Conservation (phyloP, 2,329 filamentous ascomycete genomes). For the Ploettnerulaceae sp. region DNA sequence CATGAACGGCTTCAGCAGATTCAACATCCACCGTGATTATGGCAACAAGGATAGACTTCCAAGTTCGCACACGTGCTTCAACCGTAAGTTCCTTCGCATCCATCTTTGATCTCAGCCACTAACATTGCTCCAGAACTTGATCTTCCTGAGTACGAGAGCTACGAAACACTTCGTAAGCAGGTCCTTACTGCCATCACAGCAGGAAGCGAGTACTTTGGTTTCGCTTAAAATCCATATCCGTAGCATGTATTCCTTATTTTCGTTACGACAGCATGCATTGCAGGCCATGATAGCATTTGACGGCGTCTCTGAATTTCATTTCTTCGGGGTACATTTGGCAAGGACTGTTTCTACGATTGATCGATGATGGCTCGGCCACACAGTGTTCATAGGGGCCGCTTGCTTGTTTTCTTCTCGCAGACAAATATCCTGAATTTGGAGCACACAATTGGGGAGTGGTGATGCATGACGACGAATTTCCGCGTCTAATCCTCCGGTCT, state of each 20-base stretch:
- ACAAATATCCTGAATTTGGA: too few species aligned
- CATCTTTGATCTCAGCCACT: constrained; percentile 20
- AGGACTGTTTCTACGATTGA: constrained; percentile 9
- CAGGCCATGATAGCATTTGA: constrained; percentile 34
- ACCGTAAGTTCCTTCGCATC: constrained; percentile 64
- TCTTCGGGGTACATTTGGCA: constrained; percentile 24
- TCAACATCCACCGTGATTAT: constrained; percentile 98
- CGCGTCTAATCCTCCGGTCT: too few species aligned
- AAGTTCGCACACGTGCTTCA: constrained; percentile 98
- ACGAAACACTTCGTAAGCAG: constrained; percentile 82
- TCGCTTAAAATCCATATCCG: constrained; percentile 58
- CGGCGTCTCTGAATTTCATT: constrained; percentile 26
- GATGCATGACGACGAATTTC: too few species aligned
- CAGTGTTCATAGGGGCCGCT: constrained; percentile 18
- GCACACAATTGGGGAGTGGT: too few species aligned
- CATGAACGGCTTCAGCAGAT: constrained; percentile 96
- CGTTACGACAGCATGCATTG: constrained; percentile 29
- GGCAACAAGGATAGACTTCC: constrained; percentile 93
- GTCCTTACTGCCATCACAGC: constrained; percentile 96
- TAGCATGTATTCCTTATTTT: constrained; percentile 5
- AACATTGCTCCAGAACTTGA: constrained; percentile 69
- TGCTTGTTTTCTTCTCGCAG: too few species aligned
- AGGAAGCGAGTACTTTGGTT: constrained; percentile 95
- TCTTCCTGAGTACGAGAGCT: constrained; percentile 95
- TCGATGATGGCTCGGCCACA: not conserved